A percentile compares a stretch with the other conserved stretches of the same genome.
These are phyloP conservation scores for Neohortaea acidophila DNA, from an alignment of 495 filamentous ascomycete species.

Conservation along the genomic window DNA sequence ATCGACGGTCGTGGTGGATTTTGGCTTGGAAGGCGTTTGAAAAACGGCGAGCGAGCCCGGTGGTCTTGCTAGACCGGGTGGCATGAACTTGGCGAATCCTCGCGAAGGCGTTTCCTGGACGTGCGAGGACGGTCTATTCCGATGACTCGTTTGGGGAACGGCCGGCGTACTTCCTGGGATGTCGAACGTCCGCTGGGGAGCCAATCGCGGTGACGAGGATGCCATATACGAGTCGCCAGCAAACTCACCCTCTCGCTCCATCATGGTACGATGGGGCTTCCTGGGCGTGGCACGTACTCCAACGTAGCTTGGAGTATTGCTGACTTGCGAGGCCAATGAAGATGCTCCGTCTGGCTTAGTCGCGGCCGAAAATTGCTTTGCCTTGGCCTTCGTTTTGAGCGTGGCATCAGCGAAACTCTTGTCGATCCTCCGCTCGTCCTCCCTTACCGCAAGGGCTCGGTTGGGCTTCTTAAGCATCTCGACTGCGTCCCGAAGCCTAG, in stretches of 20 bases:
- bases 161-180: slow-evolving; percentile 2
- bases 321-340: no score
- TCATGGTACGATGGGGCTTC: slow-evolving; percentile 3
- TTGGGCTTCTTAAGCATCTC: slow-evolving; percentile 74
- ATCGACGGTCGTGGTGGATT: no score
- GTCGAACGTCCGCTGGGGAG: no score
- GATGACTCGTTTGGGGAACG: slow-evolving; percentile 12
- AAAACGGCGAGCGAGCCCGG: slow-evolving; percentile 6
- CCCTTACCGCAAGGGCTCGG: slow-evolving; percentile 56
- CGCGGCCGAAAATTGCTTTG: no score
- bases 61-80: slow-evolving; percentile 17
- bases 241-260: no score
- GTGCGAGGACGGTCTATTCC: slow-evolving; percentile 1
- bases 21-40: slow-evolving; percentile 9
- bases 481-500: slow-evolving; percentile 74
- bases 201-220: slow-evolving; percentile 20
- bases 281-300: no score
- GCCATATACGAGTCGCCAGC: slow-evolving; percentile 23
- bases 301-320: no score
- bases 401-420: slow-evolving; percentile 34
- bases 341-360: no score
- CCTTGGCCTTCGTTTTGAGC: slow-evolving; percentile 1
- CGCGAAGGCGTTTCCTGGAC: slow-evolving; percentile 43
- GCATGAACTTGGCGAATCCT: slow-evolving; percentile 27
- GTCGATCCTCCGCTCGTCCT: slow-evolving; percentile 54